Evolutionary conservation across 2,329 filamentous ascomycete genomes (phyloP), one percentile per base, ranked within the genome.

Genomic region (Fusarium ramigenum): DNA sequence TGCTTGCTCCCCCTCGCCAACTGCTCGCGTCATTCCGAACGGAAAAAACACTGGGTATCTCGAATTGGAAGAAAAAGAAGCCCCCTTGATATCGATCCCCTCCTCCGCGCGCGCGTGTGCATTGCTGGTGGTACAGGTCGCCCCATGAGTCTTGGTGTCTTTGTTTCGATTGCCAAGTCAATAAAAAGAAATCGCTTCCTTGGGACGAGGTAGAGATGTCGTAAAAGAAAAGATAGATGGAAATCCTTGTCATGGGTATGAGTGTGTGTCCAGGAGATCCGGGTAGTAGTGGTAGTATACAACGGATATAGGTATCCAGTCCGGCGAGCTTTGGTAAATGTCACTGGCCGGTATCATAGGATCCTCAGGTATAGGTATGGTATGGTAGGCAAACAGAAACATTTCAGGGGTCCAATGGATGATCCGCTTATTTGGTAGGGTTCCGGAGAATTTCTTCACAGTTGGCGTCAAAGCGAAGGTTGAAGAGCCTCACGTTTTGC

Each of bases 391-490:
- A 56, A 70, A 63, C 63, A 72, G 66, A 75, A 70, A 64, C 63
- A 47, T 53, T 78, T 77, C 77, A 68, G 39, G 69, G 40, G 60
- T 79, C 78, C 73, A 64, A 62, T 71, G 63, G 65, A 57, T 52
- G 47, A 63, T 74, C 76, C 76, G 69, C 49, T 79, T 88, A 91
- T 78, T 85, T 82, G 75, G 86, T 87, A 44, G 90, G 90, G 78
- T 87, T 86, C 75, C 84, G 84, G 69, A 98, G 86, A 76, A 98
- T 96, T 34, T 96, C 93, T 79, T 97, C 94, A 84, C 95, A 97
- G 87, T 98, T 98, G 82, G 93, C 94, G 79, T 98, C 95, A 83
- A 98, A 99, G 52, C 96, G 93, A 84, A 97, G 90, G 82, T 93
- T 95, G 94, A 96, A 99, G 40, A 95, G 87, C 56, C 93, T 90